Evolutionary conservation across 2,329 filamentous ascomycete species (phyloP), one percentile per base, ranked within the genome.

Genomic region (Cordyceps pruinosa): DNA sequence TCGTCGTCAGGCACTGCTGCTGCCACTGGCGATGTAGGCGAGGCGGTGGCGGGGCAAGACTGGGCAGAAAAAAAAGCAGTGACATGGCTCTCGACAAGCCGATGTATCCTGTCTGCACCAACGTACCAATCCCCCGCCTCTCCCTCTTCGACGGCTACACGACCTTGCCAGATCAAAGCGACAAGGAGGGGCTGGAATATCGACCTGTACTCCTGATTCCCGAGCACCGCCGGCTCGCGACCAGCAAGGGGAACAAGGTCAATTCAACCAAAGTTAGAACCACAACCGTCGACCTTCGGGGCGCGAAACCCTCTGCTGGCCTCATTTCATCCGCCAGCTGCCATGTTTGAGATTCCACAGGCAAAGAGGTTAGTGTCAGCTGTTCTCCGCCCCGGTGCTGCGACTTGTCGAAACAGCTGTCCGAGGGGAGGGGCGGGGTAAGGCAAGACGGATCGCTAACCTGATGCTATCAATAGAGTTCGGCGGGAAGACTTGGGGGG

Each of bases 401-500:
- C 25, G 26, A 7, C 9, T 25, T 5, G 0, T 5, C 26, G 17
- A 4, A 34, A 39, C 15, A 4, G 39, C 25, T 42, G 42, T 15
- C 35, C 12, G n/a, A 10, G 1, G 17, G 37, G 30, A 17, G n/a
- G 5, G 10, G 35, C 4, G 13, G 21, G 5, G 17, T n/a, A 19
- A 30, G 17, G n/a, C 3, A 26, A 13, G n/a, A n/a, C 26, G 32
- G 19, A 25, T 41, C 25, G 42, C 52, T 55, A 39, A 55, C 15
- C 13, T 42, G 30, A 10, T 7, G 3, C 35, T 12, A n/a, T 10
- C 9, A 17, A 25, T 56, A 83, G 82, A 60, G 77, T 85, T 55
- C 77, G 82, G 30, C 75, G 83, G 56, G 74, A 79, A 61, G 80
- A 85, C 39, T 69, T 85, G 21, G 72, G 74, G 57, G 70, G 67